These are phyloP conservation scores for Phytopythium chamaehyphon DNA, from an alignment of 352 stramenopile species.

Conservation along the genomic window DNA sequence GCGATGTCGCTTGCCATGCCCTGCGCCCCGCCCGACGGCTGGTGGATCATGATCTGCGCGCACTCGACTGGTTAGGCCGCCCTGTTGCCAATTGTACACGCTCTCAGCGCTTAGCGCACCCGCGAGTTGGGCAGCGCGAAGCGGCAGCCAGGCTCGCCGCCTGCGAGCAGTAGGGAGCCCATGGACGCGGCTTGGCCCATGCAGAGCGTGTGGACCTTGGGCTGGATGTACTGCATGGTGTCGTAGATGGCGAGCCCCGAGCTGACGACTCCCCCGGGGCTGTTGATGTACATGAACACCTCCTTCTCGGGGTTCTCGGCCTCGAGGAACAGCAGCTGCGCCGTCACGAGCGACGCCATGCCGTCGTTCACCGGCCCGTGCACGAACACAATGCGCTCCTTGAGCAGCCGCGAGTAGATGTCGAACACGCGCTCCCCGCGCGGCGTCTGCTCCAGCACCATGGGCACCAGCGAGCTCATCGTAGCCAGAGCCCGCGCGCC, in stretches of 20 bases:
- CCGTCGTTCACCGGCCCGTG: constrained; percentile 92
- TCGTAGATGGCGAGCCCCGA: constrained; percentile 98
- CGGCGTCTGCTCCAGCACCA: constrained; percentile 92
- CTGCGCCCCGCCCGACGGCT: constrained; percentile 94
- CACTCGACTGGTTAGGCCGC: not conserved
- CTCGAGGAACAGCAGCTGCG: constrained; percentile 94
- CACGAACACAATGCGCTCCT: constrained; percentile 97
- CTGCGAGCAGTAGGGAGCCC: constrained; percentile 93
- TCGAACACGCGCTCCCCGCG: constrained; percentile 95
- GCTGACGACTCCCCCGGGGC: constrained; percentile 95
- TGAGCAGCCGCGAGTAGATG: constrained; percentile 97
- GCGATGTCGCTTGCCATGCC: constrained; percentile 98
- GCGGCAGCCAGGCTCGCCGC: constrained; percentile 83
- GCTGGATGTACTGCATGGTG: constrained; percentile 98
- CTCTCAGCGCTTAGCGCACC: constrained; percentile 34
- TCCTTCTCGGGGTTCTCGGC: constrained; percentile 96
- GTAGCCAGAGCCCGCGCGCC: constrained; percentile 1
- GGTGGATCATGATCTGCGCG: constrained; percentile 96
- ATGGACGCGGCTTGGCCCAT: constrained; percentile 97
- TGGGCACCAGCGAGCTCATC: constrained; percentile 83
- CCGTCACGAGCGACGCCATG: constrained; percentile 80
- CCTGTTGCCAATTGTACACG: not conserved
- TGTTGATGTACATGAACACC: constrained; percentile 99
- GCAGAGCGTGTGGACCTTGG: constrained; percentile 97
- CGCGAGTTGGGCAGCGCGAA: constrained; percentile 93